Evolutionary conservation across 768 basidiomycete species (phyloP), one percentile per base, ranked within the genome.

Genomic region (Suillus alpinus): DNA sequence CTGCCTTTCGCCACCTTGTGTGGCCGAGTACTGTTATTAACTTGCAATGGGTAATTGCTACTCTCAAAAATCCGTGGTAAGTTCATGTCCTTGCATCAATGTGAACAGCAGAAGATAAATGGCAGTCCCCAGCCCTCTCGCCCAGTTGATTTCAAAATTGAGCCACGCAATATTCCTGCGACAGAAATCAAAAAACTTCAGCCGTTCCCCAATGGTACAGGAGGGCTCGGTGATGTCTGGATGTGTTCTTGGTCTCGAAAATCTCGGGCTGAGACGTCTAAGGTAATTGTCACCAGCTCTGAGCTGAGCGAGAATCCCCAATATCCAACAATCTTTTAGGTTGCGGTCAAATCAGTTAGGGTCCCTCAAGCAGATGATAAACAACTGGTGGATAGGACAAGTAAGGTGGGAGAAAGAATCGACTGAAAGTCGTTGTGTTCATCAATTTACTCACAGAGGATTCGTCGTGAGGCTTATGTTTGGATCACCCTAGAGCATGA

Each of bases 401-500:
- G 36, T 31, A 29, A 61, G 29, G 62, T 63, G 6, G 1, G 60
- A 13, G 9, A 23, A 37, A 18, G 36, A 20, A 40, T n/a, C 8
- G 26, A 12, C 31, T 61, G 9, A 41, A 20, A 41, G 16, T 29
- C 13, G 18, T 49, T 13, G 6, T 40, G 1, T 23, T 61, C 31
- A 20, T n/a, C 1, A 16, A 10, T 36, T 52, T n/a, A n/a, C 23
- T 55, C 12, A n/a, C 39, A 50, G 59, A 46, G 60, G 18, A 39
- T 61, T 51, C 58, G 49, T 31, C 44, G 60, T 8, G 59, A 61
- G 40, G 36, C 50, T 39, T 13, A 59, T 32, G 26, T 61, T 34
- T 61, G 60, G 60, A 58, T 41, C 7, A 32, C 4, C 12, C 31
- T 61, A n/a, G 23, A 53, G 31, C 69, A 71, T 53, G 44, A 56